These are phyloP conservation scores for barrel medic (Medicago truncatula) DNA, from an alignment of 306 rosid genomes.

Conservation along the genomic window MtrunA17r5.0-ANR NC_053044.1:24693501-24694000, in stretches of 20 bases:
- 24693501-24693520: neutral
- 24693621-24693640: conserved; percentile 19
- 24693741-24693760: neutral
- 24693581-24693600: conserved; percentile 12
- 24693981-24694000: no score
- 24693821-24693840: no score
- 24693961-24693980: no score
- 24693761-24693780: neutral
- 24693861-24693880: no score
- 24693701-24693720: neutral
- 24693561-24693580: neutral
- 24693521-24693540: neutral
- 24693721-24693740: neutral
- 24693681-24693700: neutral
- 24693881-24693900: no score
- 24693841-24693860: no score
- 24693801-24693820: no score
- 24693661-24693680: neutral
- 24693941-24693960: no score
- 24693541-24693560: neutral
- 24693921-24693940: no score
- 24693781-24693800: neutral
- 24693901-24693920: no score
- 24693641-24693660: conserved; percentile 1
- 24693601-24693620: conserved; percentile 14